Percentiles rank a stretch among this genome's conserved stretches.
These are phyloP conservation scores for Citropsis articulata DNA, from an alignment of 345 rosid species.

Conservation along the genomic window DNA sequence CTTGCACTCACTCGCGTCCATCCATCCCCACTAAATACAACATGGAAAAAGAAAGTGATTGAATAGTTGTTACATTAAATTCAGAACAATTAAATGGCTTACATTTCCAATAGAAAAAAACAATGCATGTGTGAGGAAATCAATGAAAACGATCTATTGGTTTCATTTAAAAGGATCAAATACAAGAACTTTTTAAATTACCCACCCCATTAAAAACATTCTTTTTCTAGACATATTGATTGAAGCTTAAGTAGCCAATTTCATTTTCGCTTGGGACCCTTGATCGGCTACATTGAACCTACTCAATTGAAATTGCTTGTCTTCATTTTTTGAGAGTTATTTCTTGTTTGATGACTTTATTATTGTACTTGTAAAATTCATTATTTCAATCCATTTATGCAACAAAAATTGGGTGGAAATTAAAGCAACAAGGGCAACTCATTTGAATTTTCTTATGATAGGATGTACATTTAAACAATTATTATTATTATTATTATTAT, in stretches of 20 bases:
- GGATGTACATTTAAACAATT: no score
- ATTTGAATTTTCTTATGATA: no score
- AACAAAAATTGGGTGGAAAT: neutral
- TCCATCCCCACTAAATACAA: neutral
- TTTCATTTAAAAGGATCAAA: neutral
- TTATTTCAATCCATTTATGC: neutral
- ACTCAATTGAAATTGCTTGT: constrained; percentile 1
- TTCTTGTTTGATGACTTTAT: neutral
- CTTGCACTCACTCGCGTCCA: neutral
- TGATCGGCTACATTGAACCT: neutral
- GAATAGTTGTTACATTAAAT: neutral
- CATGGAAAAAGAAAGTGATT: neutral
- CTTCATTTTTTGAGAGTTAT: neutral
- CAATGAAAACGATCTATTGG: constrained; percentile 1
- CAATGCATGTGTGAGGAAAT: neutral
- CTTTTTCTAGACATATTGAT: neutral
- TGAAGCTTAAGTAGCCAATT: neutral
- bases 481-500: no score
- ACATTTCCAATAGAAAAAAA: neutral
- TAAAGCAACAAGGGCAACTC: neutral
- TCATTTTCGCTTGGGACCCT: neutral
- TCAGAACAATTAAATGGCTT: neutral
- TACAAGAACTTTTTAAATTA: neutral
- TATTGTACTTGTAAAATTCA: neutral
- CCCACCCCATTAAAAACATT: neutral